A percentile compares a stretch with the other conserved stretches of the same genome.
phyloP scores from a whole-genome alignment of 148 eudicot genomes.

The Polygonum maritimum region DNA sequence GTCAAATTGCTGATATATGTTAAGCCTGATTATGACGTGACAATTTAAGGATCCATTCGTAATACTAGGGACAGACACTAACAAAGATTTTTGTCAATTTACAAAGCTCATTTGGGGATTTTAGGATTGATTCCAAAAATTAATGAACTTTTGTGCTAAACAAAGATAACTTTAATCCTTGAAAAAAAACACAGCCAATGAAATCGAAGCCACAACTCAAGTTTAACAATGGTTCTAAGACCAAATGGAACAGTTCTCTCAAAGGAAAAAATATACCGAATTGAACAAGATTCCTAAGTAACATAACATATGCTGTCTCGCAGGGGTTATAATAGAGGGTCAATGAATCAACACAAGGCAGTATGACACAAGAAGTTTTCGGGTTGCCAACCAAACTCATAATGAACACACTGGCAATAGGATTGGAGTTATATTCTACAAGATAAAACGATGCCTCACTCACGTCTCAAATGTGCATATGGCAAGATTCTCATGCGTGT shows the following conservation, averaged over 20 bases:
- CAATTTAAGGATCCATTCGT: too few species aligned
- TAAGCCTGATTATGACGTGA: not conserved
- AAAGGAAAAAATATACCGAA: not conserved
- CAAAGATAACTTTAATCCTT: not conserved
- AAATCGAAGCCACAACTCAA: not conserved
- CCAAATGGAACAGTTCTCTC: not conserved
- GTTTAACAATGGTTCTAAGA: not conserved
- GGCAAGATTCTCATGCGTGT: constrained; percentile 28
- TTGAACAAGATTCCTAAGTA: not conserved
- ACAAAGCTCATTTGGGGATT: too few species aligned
- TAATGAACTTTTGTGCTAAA: too few species aligned
- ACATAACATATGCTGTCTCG: not conserved
- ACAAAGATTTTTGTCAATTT: too few species aligned
- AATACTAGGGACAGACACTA: too few species aligned
- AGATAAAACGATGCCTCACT: constrained; percentile 3
- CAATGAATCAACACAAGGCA: not conserved
- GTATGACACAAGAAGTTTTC: not conserved
- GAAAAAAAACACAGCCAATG: not conserved
- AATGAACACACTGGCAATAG: not conserved
- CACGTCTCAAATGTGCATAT: not conserved
- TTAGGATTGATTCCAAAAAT: too few species aligned
- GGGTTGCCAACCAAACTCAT: not conserved
- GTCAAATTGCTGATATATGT: not conserved
- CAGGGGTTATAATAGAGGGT: not conserved
- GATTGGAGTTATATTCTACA: not conserved